These are phyloP conservation scores for Schizochytrium sp. DNA, from an alignment of 108 stramenopile species.

Conservation along the genomic window DNA sequence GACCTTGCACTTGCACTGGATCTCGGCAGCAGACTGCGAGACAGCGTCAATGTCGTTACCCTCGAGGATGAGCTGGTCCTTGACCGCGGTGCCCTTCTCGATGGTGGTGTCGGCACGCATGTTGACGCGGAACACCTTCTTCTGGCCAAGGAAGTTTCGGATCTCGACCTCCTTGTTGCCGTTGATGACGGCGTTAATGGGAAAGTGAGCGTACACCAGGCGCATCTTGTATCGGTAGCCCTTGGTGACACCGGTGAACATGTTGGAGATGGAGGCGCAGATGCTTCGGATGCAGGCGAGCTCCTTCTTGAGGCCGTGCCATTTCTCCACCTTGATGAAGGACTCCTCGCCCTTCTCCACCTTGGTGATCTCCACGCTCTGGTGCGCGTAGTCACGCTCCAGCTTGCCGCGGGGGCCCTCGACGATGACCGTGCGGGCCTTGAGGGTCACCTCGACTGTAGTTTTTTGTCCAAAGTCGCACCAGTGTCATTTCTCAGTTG, in stretches of 20 bases:
- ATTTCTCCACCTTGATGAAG: conserved; percentile 83
- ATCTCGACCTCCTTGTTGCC: conserved; percentile 69
- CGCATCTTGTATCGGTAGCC: conserved; percentile 99
- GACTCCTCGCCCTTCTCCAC: conserved; percentile 46
- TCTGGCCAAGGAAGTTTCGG: conserved; percentile 98
- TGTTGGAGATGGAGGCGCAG: conserved; percentile 97
- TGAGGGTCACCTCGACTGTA: conserved; percentile 70
- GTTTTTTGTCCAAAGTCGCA: not conserved
- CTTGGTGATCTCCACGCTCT: conserved; percentile 67
- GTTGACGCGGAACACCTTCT: conserved; percentile 79
- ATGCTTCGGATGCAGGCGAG: conserved; percentile 91
- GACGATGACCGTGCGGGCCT: conserved; percentile 75
- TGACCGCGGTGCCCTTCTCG: conserved; percentile 79
- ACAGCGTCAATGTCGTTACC: conserved; percentile 95
- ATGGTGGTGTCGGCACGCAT: conserved; percentile 83
- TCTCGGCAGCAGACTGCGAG: conserved; percentile 82
- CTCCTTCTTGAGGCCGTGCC: conserved; percentile 96
- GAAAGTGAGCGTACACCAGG: conserved; percentile 98
- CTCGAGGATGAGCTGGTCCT: conserved; percentile 93
- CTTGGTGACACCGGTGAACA: conserved; percentile 94
- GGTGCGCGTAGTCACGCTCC: conserved; percentile 86
- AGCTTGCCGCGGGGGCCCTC: conserved; percentile 84
- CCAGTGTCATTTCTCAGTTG: no score
- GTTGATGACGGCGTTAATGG: conserved; percentile 86
- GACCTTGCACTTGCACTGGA: conserved; percentile 89